Conservation (phyloP, 352 stramenopile species). For the Blastocystis sp. region DNA sequence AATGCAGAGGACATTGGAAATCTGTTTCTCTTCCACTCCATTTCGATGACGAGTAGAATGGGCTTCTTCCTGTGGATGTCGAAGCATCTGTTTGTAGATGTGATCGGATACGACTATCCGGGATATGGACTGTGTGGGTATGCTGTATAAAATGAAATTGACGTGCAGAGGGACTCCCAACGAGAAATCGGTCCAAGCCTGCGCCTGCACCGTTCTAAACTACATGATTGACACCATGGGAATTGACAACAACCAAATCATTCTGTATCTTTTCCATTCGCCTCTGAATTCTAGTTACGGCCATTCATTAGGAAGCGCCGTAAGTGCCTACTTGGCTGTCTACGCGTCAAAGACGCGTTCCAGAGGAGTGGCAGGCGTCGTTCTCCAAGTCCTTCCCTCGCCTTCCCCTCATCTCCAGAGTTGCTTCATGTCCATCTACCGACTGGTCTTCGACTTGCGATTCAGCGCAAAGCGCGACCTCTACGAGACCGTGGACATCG, state of each 20-base stretch:
- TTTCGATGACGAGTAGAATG: background rate
- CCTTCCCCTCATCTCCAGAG: background rate
- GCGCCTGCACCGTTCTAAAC: conserved; percentile 4
- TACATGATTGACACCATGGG: conserved; percentile 28
- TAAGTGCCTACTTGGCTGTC: background rate
- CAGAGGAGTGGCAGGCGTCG: background rate
- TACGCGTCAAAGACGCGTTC: background rate
- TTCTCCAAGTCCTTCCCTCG: conserved; percentile 8
- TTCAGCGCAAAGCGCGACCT: conserved; percentile 27
- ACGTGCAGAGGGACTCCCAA: background rate
- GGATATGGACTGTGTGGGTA: conserved; percentile 50
- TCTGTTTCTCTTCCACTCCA: background rate
- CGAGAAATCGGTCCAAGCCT: background rate
- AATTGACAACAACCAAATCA: background rate
- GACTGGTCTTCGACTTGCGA: conserved; percentile 44
- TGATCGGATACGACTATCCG: conserved; percentile 60
- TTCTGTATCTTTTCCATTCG: background rate
- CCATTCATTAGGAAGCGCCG: conserved; percentile 51
- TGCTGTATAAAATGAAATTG: too few species aligned
- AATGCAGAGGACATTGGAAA: conserved; percentile 66
- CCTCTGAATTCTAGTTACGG: conserved; percentile 22
- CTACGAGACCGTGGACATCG: conserved; percentile 36
- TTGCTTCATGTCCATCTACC: conserved; percentile 62
- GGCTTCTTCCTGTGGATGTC: conserved; percentile 17
- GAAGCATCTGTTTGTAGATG: background rate